Evolutionary conservation across 129 eudicot genomes (phyloP).

Genomic region (Scalesia atractyloides): DNA sequence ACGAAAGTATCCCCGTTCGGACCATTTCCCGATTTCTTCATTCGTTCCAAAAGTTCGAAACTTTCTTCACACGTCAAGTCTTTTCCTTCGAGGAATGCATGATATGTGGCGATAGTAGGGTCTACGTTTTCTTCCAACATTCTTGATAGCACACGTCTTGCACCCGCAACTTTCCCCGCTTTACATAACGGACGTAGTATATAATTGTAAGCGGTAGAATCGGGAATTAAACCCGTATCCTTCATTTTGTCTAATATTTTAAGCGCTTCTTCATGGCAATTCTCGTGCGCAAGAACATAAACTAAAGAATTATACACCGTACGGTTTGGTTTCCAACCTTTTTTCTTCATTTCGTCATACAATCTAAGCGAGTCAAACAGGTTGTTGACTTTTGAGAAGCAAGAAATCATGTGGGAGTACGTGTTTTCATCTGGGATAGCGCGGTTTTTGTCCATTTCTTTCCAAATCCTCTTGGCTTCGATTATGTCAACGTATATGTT

Average conservation of each 20-base stretch:
- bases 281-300: slow-evolving; percentile 58
- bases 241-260: slow-evolving; percentile 55
- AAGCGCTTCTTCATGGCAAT: slow-evolving; percentile 79
- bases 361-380: slow-evolving; percentile 84
- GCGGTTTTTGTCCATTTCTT: slow-evolving; percentile 84
- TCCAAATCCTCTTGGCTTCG: slow-evolving; percentile 94
- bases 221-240: slow-evolving; percentile 55
- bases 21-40: slow-evolving; percentile 64
- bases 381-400: slow-evolving; percentile 74
- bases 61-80: slow-evolving; percentile 50
- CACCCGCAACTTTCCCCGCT: slow-evolving; percentile 58
- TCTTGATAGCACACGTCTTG: slow-evolving; percentile 50
- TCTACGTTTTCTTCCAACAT: slow-evolving; percentile 63
- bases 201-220: slow-evolving; percentile 57
- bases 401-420: slow-evolving; percentile 76
- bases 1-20: slow-evolving; percentile 58
- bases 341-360: slow-evolving; percentile 89
- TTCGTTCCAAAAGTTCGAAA: slow-evolving; percentile 58
- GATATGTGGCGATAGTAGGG: slow-evolving; percentile 72
- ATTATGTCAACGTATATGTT: slow-evolving; percentile 46
- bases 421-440: slow-evolving; percentile 64
- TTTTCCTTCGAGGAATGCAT: slow-evolving; percentile 61
- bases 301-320: slow-evolving; percentile 79
- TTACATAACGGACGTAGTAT: slow-evolving; percentile 72
- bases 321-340: slow-evolving; percentile 63